phyloP scores from a whole-genome alignment of 2,329 filamentous ascomycete species.

The Nigrospora osmanthi region DNA sequence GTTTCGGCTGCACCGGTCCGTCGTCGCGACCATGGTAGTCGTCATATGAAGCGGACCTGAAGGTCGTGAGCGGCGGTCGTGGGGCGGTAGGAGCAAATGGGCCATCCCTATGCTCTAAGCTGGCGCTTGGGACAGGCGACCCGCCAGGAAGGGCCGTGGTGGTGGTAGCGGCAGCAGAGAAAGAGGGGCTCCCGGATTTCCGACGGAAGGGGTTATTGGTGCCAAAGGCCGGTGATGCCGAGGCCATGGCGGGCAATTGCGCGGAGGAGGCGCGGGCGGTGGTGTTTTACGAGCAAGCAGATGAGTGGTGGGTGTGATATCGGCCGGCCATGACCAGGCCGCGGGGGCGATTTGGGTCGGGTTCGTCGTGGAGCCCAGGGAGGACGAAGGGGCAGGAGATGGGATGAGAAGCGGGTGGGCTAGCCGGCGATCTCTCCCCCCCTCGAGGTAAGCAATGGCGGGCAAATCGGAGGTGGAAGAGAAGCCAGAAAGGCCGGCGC shows the following conservation, averaged over 20 bases:
- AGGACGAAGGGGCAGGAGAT: too few relatives aligned
- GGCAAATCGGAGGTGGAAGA: not conserved
- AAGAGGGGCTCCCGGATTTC: slow-evolving; percentile 18
- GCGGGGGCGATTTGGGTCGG: not conserved
- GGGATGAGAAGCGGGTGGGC: not conserved
- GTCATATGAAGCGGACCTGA: slow-evolving; percentile 22
- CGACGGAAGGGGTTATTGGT: slow-evolving; percentile 48
- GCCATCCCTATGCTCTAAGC: not conserved
- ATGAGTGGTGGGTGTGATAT: not conserved
- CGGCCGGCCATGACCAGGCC: not conserved
- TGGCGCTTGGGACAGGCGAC: slow-evolving; percentile 1
- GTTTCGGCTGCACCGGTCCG: slow-evolving; percentile 16
- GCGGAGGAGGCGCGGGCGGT: slow-evolving; percentile 2
- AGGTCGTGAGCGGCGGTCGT: slow-evolving; percentile 16
- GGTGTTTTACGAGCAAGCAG: not conserved
- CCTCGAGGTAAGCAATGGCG: not conserved
- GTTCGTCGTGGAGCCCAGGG: too few relatives aligned
- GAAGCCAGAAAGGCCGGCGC: not conserved
- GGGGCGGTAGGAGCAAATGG: slow-evolving; percentile 6
- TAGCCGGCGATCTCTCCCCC: too few relatives aligned
- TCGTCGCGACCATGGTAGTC: slow-evolving; percentile 25
- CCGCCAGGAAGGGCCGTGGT: not conserved
- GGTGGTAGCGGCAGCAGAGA: not conserved
- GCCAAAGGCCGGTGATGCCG: slow-evolving; percentile 24
- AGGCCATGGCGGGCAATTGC: slow-evolving; percentile 21